A percentile compares a stretch with the other conserved stretches of the same genome.
These are phyloP conservation scores for Septoria petroselini DNA, from an alignment of 2,329 filamentous ascomycete genomes.

Conservation along the genomic window DNA sequence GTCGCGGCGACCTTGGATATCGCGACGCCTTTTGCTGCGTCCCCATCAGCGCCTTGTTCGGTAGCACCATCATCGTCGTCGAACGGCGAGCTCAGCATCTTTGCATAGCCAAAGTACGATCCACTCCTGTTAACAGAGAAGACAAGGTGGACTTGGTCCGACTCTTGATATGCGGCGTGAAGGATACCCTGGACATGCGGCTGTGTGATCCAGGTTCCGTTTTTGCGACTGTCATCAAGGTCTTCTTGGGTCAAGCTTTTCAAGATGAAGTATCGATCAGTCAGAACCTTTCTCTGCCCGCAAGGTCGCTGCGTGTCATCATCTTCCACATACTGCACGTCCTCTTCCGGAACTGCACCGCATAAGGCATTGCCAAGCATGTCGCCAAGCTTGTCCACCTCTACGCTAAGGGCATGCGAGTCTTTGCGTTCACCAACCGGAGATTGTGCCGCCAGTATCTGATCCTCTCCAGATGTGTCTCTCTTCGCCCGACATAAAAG, in stretches of 20 bases:
- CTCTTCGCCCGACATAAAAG: slow-evolving; percentile 78
- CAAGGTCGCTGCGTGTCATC: not conserved
- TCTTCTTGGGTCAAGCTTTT: slow-evolving; percentile 92
- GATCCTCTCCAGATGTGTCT: slow-evolving; percentile 15
- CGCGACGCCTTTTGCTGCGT: slow-evolving; percentile 50
- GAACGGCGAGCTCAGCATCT: slow-evolving; percentile 80
- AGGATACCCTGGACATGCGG: slow-evolving; percentile 79
- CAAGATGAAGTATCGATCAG: slow-evolving; percentile 78
- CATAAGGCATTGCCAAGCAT: not conserved
- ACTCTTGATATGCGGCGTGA: slow-evolving; percentile 75
- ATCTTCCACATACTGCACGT: not conserved
- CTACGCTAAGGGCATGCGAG: not conserved
- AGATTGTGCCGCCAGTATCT: not conserved
- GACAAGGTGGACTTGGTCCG: slow-evolving; percentile 81
- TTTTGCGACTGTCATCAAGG: slow-evolving; percentile 76
- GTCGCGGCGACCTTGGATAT: slow-evolving; percentile 76
- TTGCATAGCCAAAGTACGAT: slow-evolving; percentile 92
- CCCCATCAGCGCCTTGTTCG: not conserved
- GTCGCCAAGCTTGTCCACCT: not conserved
- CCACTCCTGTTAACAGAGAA: slow-evolving; percentile 98
- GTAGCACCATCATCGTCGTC: slow-evolving; percentile 65
- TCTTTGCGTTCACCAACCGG: not conserved
- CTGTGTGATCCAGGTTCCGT: slow-evolving; percentile 89
- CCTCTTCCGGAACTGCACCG: not conserved
- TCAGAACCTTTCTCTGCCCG: not conserved